phyloP scores from a whole-genome alignment of 192 early-diverging fungal species.

The Linderina pennispora region DNA sequence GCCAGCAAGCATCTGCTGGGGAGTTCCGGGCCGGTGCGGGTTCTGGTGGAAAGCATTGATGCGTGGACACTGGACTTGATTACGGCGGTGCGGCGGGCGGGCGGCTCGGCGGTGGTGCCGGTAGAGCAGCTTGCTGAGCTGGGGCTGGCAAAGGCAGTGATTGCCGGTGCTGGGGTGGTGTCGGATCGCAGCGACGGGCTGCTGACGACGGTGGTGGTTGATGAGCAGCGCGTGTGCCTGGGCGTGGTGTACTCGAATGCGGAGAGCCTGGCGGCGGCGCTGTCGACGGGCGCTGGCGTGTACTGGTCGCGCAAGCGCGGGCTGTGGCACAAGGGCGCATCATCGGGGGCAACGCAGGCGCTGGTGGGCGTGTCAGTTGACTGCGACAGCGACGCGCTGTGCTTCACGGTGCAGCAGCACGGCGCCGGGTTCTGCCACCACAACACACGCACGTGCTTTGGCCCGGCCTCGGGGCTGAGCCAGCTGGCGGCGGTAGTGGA shows the following conservation, averaged over 20 bases:
- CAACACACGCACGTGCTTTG: constrained; percentile 90
- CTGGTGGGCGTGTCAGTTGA: constrained; percentile 74
- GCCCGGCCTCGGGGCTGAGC: constrained; percentile 65
- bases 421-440: constrained; percentile 93
- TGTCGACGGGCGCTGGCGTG: constrained; percentile 76
- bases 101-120: constrained; percentile 15
- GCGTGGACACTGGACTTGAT: constrained; percentile 29
- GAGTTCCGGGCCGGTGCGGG: constrained; percentile 26
- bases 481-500: constrained; percentile 65
- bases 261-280: constrained; percentile 74
- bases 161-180: constrained; percentile 18
- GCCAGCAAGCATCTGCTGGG: constrained; percentile 10
- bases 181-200: constrained; percentile 88
- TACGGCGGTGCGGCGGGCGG: constrained; percentile 5
- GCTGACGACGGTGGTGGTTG: constrained; percentile 87
- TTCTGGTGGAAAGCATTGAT: constrained; percentile 14
- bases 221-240: constrained; percentile 80
- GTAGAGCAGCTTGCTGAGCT: constrained; percentile 15
- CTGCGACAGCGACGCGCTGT: constrained; percentile 86
- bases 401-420: constrained; percentile 80
- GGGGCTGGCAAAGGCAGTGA: constrained; percentile 19
- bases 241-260: constrained; percentile 90
- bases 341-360: constrained; percentile 91
- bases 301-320: constrained; percentile 86
- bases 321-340: constrained; percentile 94